A percentile compares a stretch with the other conserved stretches of the same genome.
phyloP scores from a whole-genome alignment of 179 eudicot species.

The Heliamphora pulchella region DNA sequence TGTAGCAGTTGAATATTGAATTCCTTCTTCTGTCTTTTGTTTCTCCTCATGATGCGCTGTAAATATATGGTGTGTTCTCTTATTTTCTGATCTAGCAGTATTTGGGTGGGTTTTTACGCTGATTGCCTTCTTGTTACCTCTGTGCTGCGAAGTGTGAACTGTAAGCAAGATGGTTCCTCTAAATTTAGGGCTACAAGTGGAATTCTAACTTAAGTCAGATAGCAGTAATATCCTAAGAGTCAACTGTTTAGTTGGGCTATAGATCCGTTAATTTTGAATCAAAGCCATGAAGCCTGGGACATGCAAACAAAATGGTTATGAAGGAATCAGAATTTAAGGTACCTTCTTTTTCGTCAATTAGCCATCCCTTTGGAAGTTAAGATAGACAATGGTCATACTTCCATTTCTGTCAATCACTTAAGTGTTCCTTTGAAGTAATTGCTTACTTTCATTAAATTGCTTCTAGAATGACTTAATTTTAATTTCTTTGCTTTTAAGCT shows the following conservation, averaged over 20 bases:
- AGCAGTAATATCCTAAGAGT: not conserved
- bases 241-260: not conserved
- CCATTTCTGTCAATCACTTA: too few relatives aligned
- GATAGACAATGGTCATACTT: not conserved
- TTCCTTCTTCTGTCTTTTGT: not conserved
- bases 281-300: not conserved
- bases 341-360: not conserved
- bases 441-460: not conserved
- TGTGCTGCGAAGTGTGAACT: not conserved
- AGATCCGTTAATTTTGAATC: not conserved
- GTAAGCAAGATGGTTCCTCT: not conserved
- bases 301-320: not conserved
- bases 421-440: not conserved
- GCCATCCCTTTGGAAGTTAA: not conserved
- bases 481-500: slow-evolving; percentile 1
- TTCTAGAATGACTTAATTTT: not conserved
- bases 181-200: not conserved
- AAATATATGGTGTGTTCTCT: not conserved
- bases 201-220: not conserved
- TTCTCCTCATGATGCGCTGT: not conserved
- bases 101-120: not conserved
- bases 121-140: not conserved
- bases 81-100: not conserved
- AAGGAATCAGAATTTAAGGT: not conserved
- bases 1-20: slow-evolving; percentile 12